phyloP scores from a whole-genome alignment of 1,139 yeast species.

The Suhomyces bolitotheri region DNA sequence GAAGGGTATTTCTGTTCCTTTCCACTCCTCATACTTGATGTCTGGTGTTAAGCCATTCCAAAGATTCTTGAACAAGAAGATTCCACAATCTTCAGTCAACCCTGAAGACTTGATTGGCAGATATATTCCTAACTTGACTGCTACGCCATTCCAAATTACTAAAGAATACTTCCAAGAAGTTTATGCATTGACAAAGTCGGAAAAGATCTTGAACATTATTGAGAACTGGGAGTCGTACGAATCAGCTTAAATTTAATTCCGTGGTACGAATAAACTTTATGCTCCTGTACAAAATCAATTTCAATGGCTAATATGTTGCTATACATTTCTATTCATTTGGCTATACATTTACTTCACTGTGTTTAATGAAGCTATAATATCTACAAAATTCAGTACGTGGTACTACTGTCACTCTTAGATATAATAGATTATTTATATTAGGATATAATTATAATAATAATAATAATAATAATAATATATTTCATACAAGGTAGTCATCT shows the following conservation, averaged over 20 bases:
- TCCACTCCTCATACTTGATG: constrained; percentile 97
- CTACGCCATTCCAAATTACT: constrained; percentile 92
- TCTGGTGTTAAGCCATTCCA: constrained; percentile 99
- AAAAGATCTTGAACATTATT: constrained; percentile 82
- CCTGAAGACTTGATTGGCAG: constrained; percentile 91
- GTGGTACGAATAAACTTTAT: constrained; percentile 13
- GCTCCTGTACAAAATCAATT: constrained; percentile 3
- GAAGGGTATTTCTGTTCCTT: constrained; percentile 97
- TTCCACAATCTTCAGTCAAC: constrained; percentile 91
- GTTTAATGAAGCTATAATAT: constrained; percentile 2
- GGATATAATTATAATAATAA: constrained; percentile 4
- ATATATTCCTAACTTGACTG: constrained; percentile 98
- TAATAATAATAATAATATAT: background rate
- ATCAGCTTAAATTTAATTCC: constrained; percentile 32
- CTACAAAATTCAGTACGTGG: constrained; percentile 12
- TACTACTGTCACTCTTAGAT: constrained; percentile 9
- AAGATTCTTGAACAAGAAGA: constrained; percentile 94
- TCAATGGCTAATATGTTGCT: background rate
- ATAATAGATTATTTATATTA: constrained; percentile 2
- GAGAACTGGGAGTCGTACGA: constrained; percentile 95
- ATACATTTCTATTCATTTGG: constrained; percentile 1
- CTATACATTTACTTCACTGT: constrained; percentile 7
- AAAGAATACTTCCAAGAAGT: constrained; percentile 97
- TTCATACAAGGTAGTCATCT: too few relatives aligned
- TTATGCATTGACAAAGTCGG: constrained; percentile 85